Conservation (phyloP, 2,329 filamentous ascomycete species). For the Cladosporium sp. region DNA sequence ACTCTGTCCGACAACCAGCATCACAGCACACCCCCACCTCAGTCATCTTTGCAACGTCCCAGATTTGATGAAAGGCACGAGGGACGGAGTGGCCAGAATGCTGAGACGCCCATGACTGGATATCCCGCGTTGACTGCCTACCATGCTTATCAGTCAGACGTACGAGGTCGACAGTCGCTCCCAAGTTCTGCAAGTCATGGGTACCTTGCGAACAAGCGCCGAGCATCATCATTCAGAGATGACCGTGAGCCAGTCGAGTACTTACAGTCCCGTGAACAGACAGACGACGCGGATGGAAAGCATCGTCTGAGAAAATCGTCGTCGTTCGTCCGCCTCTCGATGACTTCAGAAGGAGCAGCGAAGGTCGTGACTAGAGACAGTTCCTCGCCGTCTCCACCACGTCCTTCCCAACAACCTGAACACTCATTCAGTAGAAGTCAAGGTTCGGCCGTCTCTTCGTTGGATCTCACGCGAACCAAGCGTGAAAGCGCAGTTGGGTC, state of each 20-base stretch:
- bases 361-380: conserved; percentile 69
- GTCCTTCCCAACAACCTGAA: conserved; percentile 27
- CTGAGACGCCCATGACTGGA: conserved; percentile 1
- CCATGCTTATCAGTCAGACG: conserved; percentile 1
- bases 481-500: neutral
- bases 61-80: neutral
- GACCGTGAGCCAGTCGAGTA: neutral
- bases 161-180: neutral
- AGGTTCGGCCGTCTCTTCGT: conserved; percentile 1
- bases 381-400: conserved; percentile 63
- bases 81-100: neutral
- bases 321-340: conserved; percentile 67
- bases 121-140: conserved; percentile 7
- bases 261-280: neutral
- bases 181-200: conserved; percentile 7
- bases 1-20: conserved; percentile 10
- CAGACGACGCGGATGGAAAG: neutral
- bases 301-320: conserved; percentile 26
- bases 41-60: neutral
- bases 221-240: conserved; percentile 34
- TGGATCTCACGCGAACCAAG: conserved; percentile 2
- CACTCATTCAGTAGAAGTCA: conserved; percentile 5
- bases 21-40: conserved; percentile 10
- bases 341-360: conserved; percentile 87
- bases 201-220: conserved; percentile 41